These are phyloP conservation scores for Aurifilum marmelostoma DNA, from an alignment of 2,329 filamentous ascomycete genomes.

Conservation along the genomic window DNA sequence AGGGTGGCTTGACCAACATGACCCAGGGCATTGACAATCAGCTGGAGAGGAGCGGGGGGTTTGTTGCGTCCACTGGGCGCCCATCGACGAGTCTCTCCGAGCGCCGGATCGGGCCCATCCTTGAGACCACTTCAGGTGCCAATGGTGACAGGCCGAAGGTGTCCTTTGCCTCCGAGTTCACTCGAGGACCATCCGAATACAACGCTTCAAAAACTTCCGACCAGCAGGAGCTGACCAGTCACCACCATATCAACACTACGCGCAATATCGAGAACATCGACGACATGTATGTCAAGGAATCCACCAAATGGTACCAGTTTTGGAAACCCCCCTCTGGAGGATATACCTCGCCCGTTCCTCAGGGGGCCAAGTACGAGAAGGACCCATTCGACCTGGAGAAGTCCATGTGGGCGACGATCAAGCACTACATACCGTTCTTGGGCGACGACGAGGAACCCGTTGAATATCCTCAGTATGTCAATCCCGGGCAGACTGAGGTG, in stretches of 20 bases:
- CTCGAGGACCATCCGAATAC: conserved; percentile 43
- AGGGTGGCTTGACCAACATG: conserved; percentile 50
- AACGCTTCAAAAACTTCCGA: conserved; percentile 46
- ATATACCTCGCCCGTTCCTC: conserved; percentile 64
- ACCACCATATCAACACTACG: conserved; percentile 53
- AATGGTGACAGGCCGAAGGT: conserved; percentile 41
- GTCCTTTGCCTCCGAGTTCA: conserved; percentile 39
- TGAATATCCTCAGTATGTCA: conserved; percentile 67
- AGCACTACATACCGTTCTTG: conserved; percentile 53
- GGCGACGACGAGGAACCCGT: conserved; percentile 46
- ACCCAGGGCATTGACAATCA: conserved; percentile 55
- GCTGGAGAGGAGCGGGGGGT: conserved; percentile 60
- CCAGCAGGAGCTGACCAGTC: conserved; percentile 39
- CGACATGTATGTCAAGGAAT: conserved; percentile 51
- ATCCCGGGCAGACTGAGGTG: conserved; percentile 62
- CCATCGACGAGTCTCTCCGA: conserved; percentile 34
- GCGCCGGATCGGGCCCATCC: conserved; percentile 17
- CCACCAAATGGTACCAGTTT: conserved; percentile 62
- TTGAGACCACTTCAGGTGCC: conserved; percentile 29
- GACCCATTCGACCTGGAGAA: conserved; percentile 45
- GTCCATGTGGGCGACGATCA: conserved; percentile 55
- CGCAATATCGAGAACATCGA: conserved; percentile 54
- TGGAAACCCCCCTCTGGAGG: conserved; percentile 66
- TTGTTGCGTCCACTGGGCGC: conserved; percentile 39
- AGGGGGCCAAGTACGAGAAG: conserved; percentile 53